Conservation (phyloP, 2,329 filamentous ascomycete genomes). For the Colletotrichum sp. region DNA sequence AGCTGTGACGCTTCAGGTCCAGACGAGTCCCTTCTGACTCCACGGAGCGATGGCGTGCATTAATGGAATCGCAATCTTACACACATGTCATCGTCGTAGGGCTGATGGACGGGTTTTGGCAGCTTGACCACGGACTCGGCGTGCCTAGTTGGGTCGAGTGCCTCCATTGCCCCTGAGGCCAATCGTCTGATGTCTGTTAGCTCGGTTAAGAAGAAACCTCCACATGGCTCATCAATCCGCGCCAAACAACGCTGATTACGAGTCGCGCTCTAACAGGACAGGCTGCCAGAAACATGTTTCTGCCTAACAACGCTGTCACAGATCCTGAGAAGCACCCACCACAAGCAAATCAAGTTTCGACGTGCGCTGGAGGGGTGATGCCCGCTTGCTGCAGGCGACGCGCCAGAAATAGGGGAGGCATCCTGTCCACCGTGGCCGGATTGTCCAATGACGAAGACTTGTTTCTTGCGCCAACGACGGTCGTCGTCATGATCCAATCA, state of each 20-base stretch:
- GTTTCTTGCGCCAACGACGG: conserved; percentile 5
- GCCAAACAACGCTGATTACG: background rate
- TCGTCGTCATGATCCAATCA: conserved; percentile 23
- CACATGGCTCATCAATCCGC: background rate
- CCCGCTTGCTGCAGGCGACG: conserved; percentile 2
- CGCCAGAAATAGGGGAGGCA: conserved; percentile 19
- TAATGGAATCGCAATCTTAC: background rate
- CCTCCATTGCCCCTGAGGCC: conserved; percentile 1
- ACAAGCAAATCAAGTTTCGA: conserved; percentile 14
- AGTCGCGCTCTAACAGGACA: background rate
- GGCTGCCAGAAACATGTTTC: conserved; percentile 3
- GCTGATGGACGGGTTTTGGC: conserved; percentile 1
- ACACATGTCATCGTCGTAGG: conserved; percentile 2
- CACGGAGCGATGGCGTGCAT: conserved; percentile 12
- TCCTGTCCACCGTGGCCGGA: background rate
- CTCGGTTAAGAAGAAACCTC: background rate
- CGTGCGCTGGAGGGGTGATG: conserved; percentile 1
- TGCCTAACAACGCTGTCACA: conserved; percentile 3
- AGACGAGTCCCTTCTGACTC: background rate
- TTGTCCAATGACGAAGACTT: conserved; percentile 16
- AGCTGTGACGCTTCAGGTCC: conserved; percentile 12
- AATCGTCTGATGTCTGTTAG: background rate
- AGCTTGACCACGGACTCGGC: background rate
- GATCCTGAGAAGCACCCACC: background rate
- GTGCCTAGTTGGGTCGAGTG: background rate